phyloP scores from a whole-genome alignment of 805 yeast species.

The Yarrowia osloensis region DNA sequence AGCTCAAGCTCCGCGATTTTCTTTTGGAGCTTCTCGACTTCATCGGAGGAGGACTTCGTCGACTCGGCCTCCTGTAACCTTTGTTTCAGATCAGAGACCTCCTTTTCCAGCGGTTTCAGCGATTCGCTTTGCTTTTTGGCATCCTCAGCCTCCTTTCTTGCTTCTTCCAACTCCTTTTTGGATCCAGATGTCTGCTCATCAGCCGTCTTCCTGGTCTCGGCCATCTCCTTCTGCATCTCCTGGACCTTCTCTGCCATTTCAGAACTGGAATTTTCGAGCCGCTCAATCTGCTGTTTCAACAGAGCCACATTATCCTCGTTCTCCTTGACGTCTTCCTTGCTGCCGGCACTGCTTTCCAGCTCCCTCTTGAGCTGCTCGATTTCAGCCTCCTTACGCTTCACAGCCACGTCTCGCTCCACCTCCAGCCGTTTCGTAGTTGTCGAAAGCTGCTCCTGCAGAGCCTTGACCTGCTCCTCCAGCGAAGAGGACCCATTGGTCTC shows the following conservation, averaged over 20 bases:
- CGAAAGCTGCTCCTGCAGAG: neutral
- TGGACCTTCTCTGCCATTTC: neutral
- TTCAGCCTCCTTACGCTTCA: neutral
- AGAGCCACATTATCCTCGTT: neutral
- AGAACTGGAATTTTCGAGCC: neutral
- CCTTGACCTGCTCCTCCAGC: neutral
- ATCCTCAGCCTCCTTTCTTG: neutral
- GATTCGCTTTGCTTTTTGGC: neutral
- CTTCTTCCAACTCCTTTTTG: neutral
- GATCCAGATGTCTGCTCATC: neutral
- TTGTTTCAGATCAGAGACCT: neutral
- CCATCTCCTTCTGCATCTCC: neutral
- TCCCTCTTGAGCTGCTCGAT: neutral
- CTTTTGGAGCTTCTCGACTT: neutral
- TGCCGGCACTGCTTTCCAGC: neutral
- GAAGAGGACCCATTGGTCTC: conserved; percentile 5
- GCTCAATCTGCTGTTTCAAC: neutral
- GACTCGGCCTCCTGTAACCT: neutral
- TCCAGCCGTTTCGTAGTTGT: conserved; percentile 5
- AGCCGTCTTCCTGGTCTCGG: neutral
- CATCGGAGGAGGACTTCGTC: neutral
- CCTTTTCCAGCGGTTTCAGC: neutral
- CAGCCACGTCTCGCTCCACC: conserved; percentile 11
- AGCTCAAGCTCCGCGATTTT: neutral
- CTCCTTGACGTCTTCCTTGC: neutral